Evolutionary conservation across 1,284 basidiomycete genomes (phyloP).

Genomic region (Austroboletus niveus): DNA sequence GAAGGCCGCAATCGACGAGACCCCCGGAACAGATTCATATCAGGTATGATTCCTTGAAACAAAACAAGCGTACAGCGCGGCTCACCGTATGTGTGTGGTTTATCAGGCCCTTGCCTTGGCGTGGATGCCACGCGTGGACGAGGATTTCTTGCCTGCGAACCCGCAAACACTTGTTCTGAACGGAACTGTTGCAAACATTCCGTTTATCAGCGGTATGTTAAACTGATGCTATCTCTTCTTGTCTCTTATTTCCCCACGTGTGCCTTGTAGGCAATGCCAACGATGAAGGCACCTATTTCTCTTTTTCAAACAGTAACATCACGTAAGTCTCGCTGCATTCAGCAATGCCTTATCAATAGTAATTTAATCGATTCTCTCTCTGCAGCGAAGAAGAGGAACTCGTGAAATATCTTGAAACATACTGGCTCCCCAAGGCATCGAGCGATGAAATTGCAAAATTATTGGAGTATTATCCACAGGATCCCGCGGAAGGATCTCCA

Average conservation of each 20-base stretch:
- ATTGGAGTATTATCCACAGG: conserved; percentile 40
- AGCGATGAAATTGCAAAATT: conserved; percentile 32
- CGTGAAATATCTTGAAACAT: conserved; percentile 34
- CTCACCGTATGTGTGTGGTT: neutral
- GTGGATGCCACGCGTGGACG: conserved; percentile 52
- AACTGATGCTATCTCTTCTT: conserved; percentile 7
- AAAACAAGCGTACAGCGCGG: neutral
- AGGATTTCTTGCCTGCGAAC: conserved; percentile 43
- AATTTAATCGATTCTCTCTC: neutral
- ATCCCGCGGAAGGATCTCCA: conserved; percentile 48
- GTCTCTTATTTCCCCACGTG: conserved; percentile 29
- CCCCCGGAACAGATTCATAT: neutral
- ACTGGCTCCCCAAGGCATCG: conserved; percentile 34
- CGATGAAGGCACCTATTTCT: conserved; percentile 52
- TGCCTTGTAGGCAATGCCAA: conserved; percentile 42
- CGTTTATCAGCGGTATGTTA: conserved; percentile 40
- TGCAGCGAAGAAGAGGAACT: conserved; percentile 39
- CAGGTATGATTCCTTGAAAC: neutral
- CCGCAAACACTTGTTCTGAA: conserved; percentile 39
- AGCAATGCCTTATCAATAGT: neutral
- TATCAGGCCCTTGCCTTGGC: conserved; percentile 38
- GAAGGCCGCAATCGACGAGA: neutral
- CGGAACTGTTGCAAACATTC: conserved; percentile 43
- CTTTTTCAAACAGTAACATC: conserved; percentile 41
- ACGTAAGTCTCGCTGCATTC: conserved; percentile 12